Base-by-base conservation (phyloP, 73 alveolate species). In the Breviolum minutum region DNA sequence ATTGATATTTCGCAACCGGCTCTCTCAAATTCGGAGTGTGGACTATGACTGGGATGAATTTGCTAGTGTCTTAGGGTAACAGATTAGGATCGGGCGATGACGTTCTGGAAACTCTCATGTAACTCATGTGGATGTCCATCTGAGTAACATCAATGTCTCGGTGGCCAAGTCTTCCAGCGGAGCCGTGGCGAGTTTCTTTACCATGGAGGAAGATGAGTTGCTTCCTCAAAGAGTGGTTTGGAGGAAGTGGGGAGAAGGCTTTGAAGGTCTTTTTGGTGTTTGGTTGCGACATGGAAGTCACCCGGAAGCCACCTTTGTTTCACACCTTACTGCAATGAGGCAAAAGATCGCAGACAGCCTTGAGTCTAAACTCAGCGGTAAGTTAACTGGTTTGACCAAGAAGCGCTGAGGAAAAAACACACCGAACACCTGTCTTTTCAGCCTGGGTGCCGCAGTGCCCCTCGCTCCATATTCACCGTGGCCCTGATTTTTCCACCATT, bases 331-430 rank as follows among this genome's bases (percentile, higher is more conserved):
- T 10, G 12, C 83, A 24, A 14, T 32, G n/a, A 92, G 98, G 89
- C n/a, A 61, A 69, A 92, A 92, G 98, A 92, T 92, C 68, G 98
- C 98, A 6, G 90, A 92, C 90, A 92, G 98, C 98, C 73, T 92
- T n/a, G 98, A 92, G 61, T 80, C 98, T 8, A 92, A 92, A 71
- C 98, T 92, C 69, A 32, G 79, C 10, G 79, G 30, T 27, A 62
- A 90, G 40, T 48, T 62, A 68, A 92, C 80, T n/a, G n/a, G 90
- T 32, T 13, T 27, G 69, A n/a, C 66, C 27, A 64, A 74, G 79
- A 29, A 26, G 98, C 71, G 82, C 24, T 60, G 29, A 63, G 63
- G 17, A 66, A n/a, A n/a, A n/a, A 63, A 8, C 68, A 14, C 63
- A 62, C 48, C 63, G 10, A 62, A 26, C 63, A 24, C 48, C 84